Base-by-base conservation (phyloP, 2,329 filamentous ascomycete species). In the Sporothrix phasma region DNA sequence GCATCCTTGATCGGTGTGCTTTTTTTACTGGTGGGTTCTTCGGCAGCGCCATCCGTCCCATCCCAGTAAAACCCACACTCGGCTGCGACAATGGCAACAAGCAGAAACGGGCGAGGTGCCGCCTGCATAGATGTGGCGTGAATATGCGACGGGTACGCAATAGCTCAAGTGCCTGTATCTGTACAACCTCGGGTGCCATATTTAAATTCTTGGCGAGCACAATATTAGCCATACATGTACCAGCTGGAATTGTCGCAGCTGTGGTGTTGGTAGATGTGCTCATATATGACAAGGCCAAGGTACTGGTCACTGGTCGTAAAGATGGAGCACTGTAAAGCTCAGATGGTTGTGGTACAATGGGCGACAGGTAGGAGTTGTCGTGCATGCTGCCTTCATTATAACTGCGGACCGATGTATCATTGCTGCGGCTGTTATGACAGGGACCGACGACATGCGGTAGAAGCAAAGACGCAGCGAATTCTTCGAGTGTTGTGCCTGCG, bases 141-240 rank as follows among this genome's bases (percentile, higher is more conserved):
- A 88, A 89, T 71, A 96, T 86, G 66, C 90, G 86, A 65, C 85
- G 87, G 0, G 88, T 89, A 62, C 90, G 87, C 64, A 97, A 84
- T 10, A 97, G 84, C 81, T 96, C 79, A 29, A 85, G 75, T 2
- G 78, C 88, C 73, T 97, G 92, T 51, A 94, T 87, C 75, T 99
- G 94, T 11, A 97, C 86, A 62, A 84, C 82, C 41, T 84, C 80
- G n/a, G 83, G 82, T 0, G 90, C 88, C 61, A 78, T 77, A 72
- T 96, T 86, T 61, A 97, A 84, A 72, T 95, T 85, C 69, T 86
- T 88, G 2, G 89, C 90, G 61, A 99, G 82, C 24, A 97, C 80
- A 11, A 97, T 80, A 75, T 96, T 92, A 67, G 91, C 88, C 68
- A 96, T 89, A 62, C 80, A 73, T 64, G 65, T 22, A 24, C 17